A percentile compares a stretch with the other conserved stretches of the same genome.
These are phyloP conservation scores for Aspergillus novoparasiticus DNA, from an alignment of 2,329 filamentous ascomycete species.

Conservation along the genomic window DNA sequence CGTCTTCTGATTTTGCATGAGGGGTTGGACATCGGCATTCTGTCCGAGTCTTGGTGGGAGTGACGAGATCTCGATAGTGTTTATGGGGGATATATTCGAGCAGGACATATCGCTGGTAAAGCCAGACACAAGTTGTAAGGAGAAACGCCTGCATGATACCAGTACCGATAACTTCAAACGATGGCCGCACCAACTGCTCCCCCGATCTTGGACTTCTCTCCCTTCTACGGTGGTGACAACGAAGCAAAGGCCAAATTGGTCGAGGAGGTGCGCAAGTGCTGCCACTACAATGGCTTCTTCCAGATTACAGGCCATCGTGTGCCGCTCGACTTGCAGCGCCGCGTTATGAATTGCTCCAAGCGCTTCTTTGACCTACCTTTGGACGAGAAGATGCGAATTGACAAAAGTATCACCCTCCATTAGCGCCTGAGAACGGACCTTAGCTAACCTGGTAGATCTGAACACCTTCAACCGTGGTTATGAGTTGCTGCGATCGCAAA, in stretches of 20 bases:
- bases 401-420: slow-evolving; percentile 30
- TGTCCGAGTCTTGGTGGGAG: background rate
- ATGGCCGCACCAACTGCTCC: background rate
- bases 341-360: slow-evolving; percentile 42
- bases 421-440: background rate
- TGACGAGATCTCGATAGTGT: background rate
- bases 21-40: background rate
- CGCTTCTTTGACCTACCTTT: slow-evolving; percentile 44
- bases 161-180: background rate
- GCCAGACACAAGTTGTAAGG: background rate
- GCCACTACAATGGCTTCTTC: slow-evolving; percentile 43
- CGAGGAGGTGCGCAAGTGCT: slow-evolving; percentile 28
- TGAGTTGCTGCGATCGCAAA: slow-evolving; percentile 46
- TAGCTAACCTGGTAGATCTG: slow-evolving; percentile 26
- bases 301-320: slow-evolving; percentile 48
- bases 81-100: background rate
- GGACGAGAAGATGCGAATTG: slow-evolving; percentile 45
- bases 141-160: background rate
- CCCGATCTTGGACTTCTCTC: background rate
- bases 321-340: slow-evolving; percentile 39
- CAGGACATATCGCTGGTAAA: background rate
- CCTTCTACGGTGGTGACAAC: slow-evolving; percentile 14
- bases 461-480: slow-evolving; percentile 49
- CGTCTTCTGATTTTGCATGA: background rate
- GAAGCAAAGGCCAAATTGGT: slow-evolving; percentile 33